A percentile compares a stretch with the other conserved stretches of the same genome.
Conservation (phyloP, 208 protist genomes). For the Acanthamoeba culbertsoni region DNA sequence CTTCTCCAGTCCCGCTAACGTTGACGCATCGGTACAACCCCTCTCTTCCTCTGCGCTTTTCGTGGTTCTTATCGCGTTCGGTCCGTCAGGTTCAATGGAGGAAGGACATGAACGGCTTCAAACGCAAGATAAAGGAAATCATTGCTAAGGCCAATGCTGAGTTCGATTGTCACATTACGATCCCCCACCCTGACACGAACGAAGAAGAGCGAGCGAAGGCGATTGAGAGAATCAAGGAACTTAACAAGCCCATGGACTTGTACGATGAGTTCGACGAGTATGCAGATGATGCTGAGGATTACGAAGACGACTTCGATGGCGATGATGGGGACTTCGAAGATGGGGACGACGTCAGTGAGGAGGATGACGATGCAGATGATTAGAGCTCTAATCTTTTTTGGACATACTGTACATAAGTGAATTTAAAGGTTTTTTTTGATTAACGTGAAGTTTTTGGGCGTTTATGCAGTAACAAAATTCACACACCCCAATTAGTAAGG, state of each 20-base stretch:
- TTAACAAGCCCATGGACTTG: constrained; percentile 55
- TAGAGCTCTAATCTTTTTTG: not conserved
- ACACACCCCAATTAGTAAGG: not conserved
- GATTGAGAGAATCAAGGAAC: constrained; percentile 66
- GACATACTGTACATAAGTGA: not conserved
- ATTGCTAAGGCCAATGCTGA: constrained; percentile 89
- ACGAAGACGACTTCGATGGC: constrained; percentile 61
- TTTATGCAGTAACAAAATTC: not conserved
- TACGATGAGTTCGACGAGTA: constrained; percentile 69
- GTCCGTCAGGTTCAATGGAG: constrained; percentile 29
- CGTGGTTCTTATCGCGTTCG: not conserved
- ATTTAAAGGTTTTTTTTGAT: no score
- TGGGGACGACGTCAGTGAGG: constrained; percentile 26
- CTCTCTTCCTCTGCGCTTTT: not conserved
- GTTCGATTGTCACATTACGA: constrained; percentile 71
- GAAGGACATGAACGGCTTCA: constrained; percentile 75
- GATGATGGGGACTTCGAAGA: not conserved
- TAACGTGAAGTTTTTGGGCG: not conserved
- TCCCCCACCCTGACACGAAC: constrained; percentile 89
- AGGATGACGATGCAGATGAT: not conserved
- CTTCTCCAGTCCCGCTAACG: constrained; percentile 93
- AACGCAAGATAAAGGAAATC: constrained; percentile 80
- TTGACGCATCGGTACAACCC: constrained; percentile 91
- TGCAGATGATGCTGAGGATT: constrained; percentile 58
- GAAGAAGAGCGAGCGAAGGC: constrained; percentile 57